A percentile compares a stretch with the other conserved stretches of the same genome.
Conservation (phyloP, 2,329 filamentous ascomycete genomes). For the Simplicillium aogashimaense region DNA sequence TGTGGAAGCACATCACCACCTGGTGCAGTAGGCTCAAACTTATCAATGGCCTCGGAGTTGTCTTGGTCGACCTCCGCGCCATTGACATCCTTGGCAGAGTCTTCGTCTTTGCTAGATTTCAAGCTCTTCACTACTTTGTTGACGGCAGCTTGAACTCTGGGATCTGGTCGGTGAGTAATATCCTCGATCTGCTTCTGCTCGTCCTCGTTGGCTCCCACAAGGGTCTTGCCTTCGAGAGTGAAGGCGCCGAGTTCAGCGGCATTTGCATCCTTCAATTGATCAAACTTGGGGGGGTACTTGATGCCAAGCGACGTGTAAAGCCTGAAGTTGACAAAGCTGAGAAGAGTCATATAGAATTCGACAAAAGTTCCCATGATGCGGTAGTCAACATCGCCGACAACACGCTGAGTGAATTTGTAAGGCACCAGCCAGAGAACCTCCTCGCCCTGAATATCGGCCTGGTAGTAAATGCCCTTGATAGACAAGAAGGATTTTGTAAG, state of each 20-base stretch:
- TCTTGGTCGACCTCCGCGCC: conserved; percentile 24
- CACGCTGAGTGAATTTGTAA: conserved; percentile 94
- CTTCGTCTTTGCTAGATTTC: conserved; percentile 40
- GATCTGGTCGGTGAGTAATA: conserved; percentile 42
- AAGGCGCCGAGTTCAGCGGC: conserved; percentile 88
- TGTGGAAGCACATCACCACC: conserved; percentile 82
- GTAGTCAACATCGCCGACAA: conserved; percentile 92
- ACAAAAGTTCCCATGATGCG: conserved; percentile 99
- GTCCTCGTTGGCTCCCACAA: conserved; percentile 42
- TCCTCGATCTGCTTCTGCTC: conserved; percentile 40
- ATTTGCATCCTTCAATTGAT: conserved; percentile 74
- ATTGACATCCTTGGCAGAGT: conserved; percentile 19
- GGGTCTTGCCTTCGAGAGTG: conserved; percentile 67
- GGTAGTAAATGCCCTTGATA: conserved; percentile 99
- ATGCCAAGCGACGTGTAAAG: conserved; percentile 86
- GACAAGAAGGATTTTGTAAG: conserved; percentile 94
- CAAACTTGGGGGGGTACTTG: conserved; percentile 93
- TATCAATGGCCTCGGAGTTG: conserved; percentile 63
- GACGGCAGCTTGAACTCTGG: conserved; percentile 54
- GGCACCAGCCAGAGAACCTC: conserved; percentile 96
- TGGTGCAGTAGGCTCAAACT: conserved; percentile 75
- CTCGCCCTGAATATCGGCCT: conserved; percentile 93
- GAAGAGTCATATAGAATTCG: conserved; percentile 94
- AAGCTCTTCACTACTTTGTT: conserved; percentile 61
- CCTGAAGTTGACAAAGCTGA: conserved; percentile 93